A percentile compares a stretch with the other conserved stretches of the same genome.
Evolutionary conservation across 768 basidiomycete genomes (phyloP).

Genomic region (Hydnum rufescens): DNA sequence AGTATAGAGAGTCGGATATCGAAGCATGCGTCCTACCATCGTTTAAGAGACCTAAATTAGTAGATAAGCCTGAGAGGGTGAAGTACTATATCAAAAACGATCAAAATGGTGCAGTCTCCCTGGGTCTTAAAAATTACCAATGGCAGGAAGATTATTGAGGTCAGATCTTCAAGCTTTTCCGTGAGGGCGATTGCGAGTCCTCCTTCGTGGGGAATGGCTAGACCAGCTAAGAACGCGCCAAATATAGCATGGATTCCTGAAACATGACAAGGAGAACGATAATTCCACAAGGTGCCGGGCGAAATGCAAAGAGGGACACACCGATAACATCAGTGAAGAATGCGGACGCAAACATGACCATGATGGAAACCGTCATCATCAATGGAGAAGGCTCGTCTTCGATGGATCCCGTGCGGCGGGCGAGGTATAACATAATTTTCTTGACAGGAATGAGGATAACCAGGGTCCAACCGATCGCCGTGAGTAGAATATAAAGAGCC

Average conservation of each 20-base stretch:
- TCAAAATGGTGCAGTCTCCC: background rate
- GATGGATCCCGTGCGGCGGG: slow-evolving; percentile 44
- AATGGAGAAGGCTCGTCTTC: slow-evolving; percentile 78
- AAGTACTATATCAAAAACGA: slow-evolving; percentile 45
- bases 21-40: slow-evolving; percentile 24
- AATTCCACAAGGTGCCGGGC: slow-evolving; percentile 16
- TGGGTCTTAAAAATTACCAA: slow-evolving; percentile 28
- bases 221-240: slow-evolving; percentile 67
- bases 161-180: slow-evolving; percentile 89
- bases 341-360: slow-evolving; percentile 66
- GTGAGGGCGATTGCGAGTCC: slow-evolving; percentile 74
- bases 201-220: slow-evolving; percentile 77
- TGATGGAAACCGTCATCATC: slow-evolving; percentile 70
- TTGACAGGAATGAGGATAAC: slow-evolving; percentile 45
- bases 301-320: slow-evolving; percentile 22
- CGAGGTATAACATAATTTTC: slow-evolving; percentile 47
- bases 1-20: background rate
- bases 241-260: slow-evolving; percentile 13
- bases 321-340: slow-evolving; percentile 92
- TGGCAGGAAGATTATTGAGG: slow-evolving; percentile 66
- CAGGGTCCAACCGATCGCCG: slow-evolving; percentile 42
- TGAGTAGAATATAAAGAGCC: slow-evolving; percentile 64
- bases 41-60: slow-evolving; percentile 69
- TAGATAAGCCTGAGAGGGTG: slow-evolving; percentile 75
- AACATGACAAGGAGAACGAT: slow-evolving; percentile 3